Evolutionary conservation across 1,139 yeast species (phyloP).

Genomic region (Yamadazyma sp.): DNA sequence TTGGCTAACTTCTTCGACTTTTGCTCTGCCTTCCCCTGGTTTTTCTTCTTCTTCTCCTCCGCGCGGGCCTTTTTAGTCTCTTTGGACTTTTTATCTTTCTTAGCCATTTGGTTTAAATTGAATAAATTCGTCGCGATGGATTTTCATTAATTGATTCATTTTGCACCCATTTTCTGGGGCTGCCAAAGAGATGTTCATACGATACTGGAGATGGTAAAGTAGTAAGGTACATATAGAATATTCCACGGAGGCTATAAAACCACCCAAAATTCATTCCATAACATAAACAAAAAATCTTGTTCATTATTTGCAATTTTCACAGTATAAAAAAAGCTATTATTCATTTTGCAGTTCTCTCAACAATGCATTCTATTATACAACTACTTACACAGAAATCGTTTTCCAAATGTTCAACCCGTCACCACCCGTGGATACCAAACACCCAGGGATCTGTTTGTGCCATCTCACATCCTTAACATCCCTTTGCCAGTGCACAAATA

Average conservation of each 20-base stretch:
- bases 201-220: neutral
- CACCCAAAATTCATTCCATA: no score
- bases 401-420: slow-evolving; percentile 96
- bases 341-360: neutral
- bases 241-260: no score
- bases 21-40: slow-evolving; percentile 64
- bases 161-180: slow-evolving; percentile 5
- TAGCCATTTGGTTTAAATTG: slow-evolving; percentile 56
- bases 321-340: no score
- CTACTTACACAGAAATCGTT: slow-evolving; percentile 80
- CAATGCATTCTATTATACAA: slow-evolving; percentile 2
- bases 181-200: neutral
- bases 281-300: no score
- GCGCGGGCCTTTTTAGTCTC: slow-evolving; percentile 89
- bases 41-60: slow-evolving; percentile 82
- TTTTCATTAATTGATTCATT: neutral
- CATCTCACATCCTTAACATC: slow-evolving; percentile 97
- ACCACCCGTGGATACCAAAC: slow-evolving; percentile 90
- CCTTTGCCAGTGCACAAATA: slow-evolving; percentile 97
- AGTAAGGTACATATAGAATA: neutral
- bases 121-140: slow-evolving; percentile 6
- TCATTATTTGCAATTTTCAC: no score
- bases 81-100: slow-evolving; percentile 80
- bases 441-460: slow-evolving; percentile 97
- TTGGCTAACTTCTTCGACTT: slow-evolving; percentile 76